phyloP scores from a whole-genome alignment of 441 rosid species.

The Flueggea neowawraea region DNA sequence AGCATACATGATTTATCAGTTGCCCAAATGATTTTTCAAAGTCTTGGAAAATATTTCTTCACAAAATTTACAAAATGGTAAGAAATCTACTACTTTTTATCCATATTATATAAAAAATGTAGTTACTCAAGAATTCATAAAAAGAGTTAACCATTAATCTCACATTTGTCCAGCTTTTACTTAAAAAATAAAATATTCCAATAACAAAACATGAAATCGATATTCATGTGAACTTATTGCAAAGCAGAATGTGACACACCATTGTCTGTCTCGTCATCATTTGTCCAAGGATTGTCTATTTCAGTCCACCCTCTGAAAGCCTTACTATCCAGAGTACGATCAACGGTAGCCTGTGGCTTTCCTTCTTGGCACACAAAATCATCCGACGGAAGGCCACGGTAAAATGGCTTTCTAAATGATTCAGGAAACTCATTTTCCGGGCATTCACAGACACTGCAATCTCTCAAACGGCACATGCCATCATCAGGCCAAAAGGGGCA shows the following conservation, averaged over 20 bases:
- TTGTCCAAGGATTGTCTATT: conserved; percentile 93
- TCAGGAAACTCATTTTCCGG: conserved; percentile 92
- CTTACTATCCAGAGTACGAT: conserved; percentile 69
- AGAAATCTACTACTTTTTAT: too few relatives aligned
- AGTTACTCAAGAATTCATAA: too few relatives aligned
- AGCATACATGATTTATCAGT: conserved; percentile 14
- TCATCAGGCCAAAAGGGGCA: conserved; percentile 99
- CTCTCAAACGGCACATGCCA: conserved; percentile 92
- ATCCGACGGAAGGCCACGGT: conserved; percentile 50
- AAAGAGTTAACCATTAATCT: too few relatives aligned
- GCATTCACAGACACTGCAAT: conserved; percentile 94
- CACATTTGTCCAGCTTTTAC: too few relatives aligned
- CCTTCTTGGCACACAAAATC: conserved; percentile 89
- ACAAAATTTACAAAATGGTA: neutral
- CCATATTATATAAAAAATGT: too few relatives aligned
- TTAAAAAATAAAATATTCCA: too few relatives aligned
- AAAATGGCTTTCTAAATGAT: conserved; percentile 50
- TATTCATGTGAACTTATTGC: neutral
- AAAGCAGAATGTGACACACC: conserved; percentile 31
- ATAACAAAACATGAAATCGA: neutral
- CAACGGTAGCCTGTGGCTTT: conserved; percentile 82
- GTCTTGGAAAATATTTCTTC: conserved; percentile 4
- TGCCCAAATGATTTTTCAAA: conserved; percentile 1
- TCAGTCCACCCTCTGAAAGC: conserved; percentile 85
- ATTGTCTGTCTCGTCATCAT: conserved; percentile 90